Evolutionary conservation across 1,284 basidiomycete species (phyloP).

Genomic region (Rhizoctonia solani): DNA sequence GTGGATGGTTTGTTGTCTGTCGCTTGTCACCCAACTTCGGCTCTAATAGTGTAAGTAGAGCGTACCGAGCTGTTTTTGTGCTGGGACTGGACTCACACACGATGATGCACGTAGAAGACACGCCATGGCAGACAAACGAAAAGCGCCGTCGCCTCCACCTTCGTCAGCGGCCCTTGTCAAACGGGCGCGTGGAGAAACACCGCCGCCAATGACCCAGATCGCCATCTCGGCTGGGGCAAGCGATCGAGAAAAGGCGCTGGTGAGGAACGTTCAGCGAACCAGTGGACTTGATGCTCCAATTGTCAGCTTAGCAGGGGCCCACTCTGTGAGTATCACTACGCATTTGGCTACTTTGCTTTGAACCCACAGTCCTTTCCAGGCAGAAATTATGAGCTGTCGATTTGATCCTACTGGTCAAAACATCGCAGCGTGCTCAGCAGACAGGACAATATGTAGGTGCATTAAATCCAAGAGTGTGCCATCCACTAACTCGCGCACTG

Average conservation of each 20-base stretch:
- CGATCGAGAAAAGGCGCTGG: conserved; percentile 70
- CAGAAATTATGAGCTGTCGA: conserved; percentile 75
- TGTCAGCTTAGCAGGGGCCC: conserved; percentile 74
- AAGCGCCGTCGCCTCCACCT: conserved; percentile 49
- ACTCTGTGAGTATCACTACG: conserved; percentile 57
- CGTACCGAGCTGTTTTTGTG: neutral
- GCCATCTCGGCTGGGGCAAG: conserved; percentile 72
- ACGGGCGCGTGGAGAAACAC: conserved; percentile 67
- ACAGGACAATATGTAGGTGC: conserved; percentile 73
- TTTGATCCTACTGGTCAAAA: conserved; percentile 83
- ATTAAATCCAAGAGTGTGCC: conserved; percentile 8
- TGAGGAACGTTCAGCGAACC: conserved; percentile 76
- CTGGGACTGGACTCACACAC: neutral
- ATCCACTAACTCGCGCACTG: conserved; percentile 7
- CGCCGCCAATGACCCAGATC: conserved; percentile 62
- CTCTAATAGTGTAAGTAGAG: neutral
- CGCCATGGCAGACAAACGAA: conserved; percentile 31
- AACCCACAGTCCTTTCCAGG: conserved; percentile 49
- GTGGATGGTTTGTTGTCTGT: neutral
- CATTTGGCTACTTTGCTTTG: neutral
- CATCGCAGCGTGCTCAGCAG: conserved; percentile 80
- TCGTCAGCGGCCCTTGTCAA: conserved; percentile 57
- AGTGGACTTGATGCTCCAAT: conserved; percentile 80
- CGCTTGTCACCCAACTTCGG: neutral
- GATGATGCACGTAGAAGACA: neutral